Conservation (phyloP, 2,329 filamentous ascomycete species). For the Penicillium vulpinum region DNA sequence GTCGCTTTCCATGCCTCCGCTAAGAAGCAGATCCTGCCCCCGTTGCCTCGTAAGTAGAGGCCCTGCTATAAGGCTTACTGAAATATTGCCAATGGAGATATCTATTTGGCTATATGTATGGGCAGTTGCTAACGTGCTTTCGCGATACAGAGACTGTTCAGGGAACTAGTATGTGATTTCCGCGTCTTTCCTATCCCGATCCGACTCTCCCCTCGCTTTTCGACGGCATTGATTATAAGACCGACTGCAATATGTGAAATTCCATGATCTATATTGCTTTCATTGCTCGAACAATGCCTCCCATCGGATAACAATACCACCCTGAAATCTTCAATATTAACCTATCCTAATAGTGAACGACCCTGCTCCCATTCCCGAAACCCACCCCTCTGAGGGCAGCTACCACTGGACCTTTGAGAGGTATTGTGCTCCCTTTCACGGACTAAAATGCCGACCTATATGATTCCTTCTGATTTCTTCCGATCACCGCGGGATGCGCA, state of each 20-base stretch:
- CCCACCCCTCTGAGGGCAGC: slow-evolving; percentile 79
- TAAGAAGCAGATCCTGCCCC: slow-evolving; percentile 73
- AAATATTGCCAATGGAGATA: background rate
- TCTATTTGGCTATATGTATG: background rate
- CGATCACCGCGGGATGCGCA: background rate
- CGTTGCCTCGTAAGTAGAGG: slow-evolving; percentile 72
- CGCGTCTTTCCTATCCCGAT: slow-evolving; percentile 3
- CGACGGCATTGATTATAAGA: background rate
- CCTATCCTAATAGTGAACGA: slow-evolving; percentile 69
- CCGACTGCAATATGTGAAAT: background rate
- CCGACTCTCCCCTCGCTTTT: slow-evolving; percentile 2
- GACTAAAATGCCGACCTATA: background rate
- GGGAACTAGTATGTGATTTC: slow-evolving; percentile 65
- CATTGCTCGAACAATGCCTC: background rate
- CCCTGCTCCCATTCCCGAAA: slow-evolving; percentile 69
- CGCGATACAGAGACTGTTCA: slow-evolving; percentile 64
- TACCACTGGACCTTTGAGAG: slow-evolving; percentile 98
- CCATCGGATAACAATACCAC: background rate
- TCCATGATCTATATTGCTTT: background rate
- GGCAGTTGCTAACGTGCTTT: slow-evolving; percentile 46
- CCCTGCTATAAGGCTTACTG: background rate
- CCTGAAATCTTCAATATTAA: slow-evolving; percentile 17
- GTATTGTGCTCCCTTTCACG: slow-evolving; percentile 38
- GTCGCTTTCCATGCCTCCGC: slow-evolving; percentile 86
- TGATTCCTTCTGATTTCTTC: background rate